Evolutionary conservation across 2,329 filamentous ascomycete genomes (phyloP).

Genomic region (Colletotrichum agaves): DNA sequence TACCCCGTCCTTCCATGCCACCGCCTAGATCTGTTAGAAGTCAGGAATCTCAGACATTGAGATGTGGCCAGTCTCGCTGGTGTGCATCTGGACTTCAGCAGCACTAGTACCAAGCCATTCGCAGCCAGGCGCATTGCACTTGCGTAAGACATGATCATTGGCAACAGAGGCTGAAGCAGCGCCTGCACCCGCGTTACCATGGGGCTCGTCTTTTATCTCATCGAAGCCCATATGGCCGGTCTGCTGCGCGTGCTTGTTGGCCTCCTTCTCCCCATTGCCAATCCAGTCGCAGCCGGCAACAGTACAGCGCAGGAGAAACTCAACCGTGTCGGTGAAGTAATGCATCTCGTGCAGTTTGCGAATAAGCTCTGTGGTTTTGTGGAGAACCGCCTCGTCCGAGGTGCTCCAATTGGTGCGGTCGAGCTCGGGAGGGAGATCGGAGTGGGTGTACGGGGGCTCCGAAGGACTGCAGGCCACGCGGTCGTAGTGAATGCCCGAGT

Average conservation of each 20-base stretch:
- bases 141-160: slow-evolving; percentile 71
- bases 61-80: slow-evolving; percentile 68
- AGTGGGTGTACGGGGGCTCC: slow-evolving; percentile 63
- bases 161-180: background rate
- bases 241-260: slow-evolving; percentile 68
- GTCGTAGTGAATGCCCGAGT: slow-evolving; percentile 95
- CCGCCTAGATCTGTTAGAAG: slow-evolving; percentile 37
- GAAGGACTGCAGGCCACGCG: slow-evolving; percentile 80
- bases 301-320: slow-evolving; percentile 83
- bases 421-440: slow-evolving; percentile 74
- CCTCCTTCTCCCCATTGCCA: slow-evolving; percentile 73
- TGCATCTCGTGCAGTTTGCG: slow-evolving; percentile 73
- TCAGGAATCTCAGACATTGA: slow-evolving; percentile 52
- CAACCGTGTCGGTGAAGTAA: slow-evolving; percentile 90
- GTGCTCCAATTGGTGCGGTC: slow-evolving; percentile 73
- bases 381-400: slow-evolving; percentile 73
- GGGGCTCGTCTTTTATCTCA: slow-evolving; percentile 75
- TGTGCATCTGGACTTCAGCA: slow-evolving; percentile 67
- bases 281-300: slow-evolving; percentile 70
- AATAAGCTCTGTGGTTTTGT: slow-evolving; percentile 73
- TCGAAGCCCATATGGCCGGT: slow-evolving; percentile 71
- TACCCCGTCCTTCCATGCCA: background rate
- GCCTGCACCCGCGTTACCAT: background rate
- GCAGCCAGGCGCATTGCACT: slow-evolving; percentile 74
- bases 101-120: slow-evolving; percentile 75